Conservation (phyloP, 345 rosid species). For the Sonneratia alba region DNA sequence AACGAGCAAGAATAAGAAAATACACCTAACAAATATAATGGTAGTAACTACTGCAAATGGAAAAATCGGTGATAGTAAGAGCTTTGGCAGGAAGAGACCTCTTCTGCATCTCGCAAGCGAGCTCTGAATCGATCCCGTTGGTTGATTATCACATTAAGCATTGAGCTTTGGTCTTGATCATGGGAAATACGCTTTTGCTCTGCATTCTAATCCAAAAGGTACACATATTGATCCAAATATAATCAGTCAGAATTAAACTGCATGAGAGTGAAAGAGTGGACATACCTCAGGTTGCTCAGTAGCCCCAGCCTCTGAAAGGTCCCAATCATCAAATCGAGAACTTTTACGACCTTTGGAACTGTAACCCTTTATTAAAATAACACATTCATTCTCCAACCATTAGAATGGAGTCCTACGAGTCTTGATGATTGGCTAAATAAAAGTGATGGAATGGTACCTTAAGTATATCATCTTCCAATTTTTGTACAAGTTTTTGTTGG, state of each 20-base stretch:
- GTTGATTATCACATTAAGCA: constrained; percentile 96
- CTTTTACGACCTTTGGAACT: constrained; percentile 73
- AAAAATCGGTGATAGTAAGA: not conserved
- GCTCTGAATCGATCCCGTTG: constrained; percentile 89
- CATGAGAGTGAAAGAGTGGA: not conserved
- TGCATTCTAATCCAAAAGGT: constrained; percentile 34
- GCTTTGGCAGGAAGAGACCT: constrained; percentile 28
- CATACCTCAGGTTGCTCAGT: constrained; percentile 66
- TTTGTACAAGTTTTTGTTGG: constrained; percentile 80
- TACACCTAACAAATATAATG: not conserved
- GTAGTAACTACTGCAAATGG: constrained; percentile 2
- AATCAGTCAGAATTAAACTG: constrained; percentile 8
- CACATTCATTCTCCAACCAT: not conserved
- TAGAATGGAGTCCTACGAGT: not conserved
- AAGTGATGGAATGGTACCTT: constrained; percentile 36
- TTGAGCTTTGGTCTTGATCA: constrained; percentile 91
- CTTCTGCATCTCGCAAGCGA: constrained; percentile 84
- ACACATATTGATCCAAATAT: constrained; percentile 1
- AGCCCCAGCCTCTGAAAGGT: constrained; percentile 70
- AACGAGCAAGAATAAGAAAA: constrained; percentile 1
- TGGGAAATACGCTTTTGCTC: constrained; percentile 63
- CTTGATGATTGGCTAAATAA: not conserved
- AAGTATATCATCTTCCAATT: constrained; percentile 91
- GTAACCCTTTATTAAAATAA: constrained; percentile 51
- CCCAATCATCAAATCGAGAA: constrained; percentile 79